Evolutionary conservation across 2,329 filamentous ascomycete genomes (phyloP), one percentile per base, ranked within the genome.

Genomic region (Pestalotiopsis sp.): DNA sequence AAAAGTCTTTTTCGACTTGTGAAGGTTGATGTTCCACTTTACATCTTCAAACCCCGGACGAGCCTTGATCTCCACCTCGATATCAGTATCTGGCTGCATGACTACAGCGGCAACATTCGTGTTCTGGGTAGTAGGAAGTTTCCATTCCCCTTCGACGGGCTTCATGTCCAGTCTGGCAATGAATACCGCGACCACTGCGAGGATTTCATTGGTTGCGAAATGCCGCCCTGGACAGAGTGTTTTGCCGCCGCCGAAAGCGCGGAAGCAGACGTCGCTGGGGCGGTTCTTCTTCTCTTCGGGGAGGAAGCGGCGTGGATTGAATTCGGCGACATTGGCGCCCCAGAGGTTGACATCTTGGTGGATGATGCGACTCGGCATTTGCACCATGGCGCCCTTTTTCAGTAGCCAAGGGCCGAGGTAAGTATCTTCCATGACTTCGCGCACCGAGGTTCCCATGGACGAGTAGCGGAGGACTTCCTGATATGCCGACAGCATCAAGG

Each of bases 391-490:
- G 20, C 77, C 79, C 57, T 82, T 82, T 64, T 80, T 79, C 20
- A 86, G 76, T 17, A 83, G 76, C 68, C 82, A 85, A 3, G 74
- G 78, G 66, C 81, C 77, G 13, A 85, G 72, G 1, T 80, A 66
- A 1, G 79, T 82, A 66, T 84, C 80, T 67, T 80, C 76, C n/a
- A 77, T 76, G 17, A 86, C 82, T 20, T 78, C 72, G 31, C 84
- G 80, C 14, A 79, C 80, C 1, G 79, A 81, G 25, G 79, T 78
- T 41, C 81, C 79, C 12, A 80, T 79, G 2, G 82, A 81, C 59
- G 75, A 76, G 0, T 84, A 71, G 41, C 84, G 83, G 66, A 86
- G 74, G 2, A 80, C 81, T 75, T 86, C 84, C 60, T 81, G 80
- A 69, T 81, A 84, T 2, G 78, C 76, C 12, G 83, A 81, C 31